Conservation (phyloP, 208 protist species). For the Herpetomonas samuelpessoai region DNA sequence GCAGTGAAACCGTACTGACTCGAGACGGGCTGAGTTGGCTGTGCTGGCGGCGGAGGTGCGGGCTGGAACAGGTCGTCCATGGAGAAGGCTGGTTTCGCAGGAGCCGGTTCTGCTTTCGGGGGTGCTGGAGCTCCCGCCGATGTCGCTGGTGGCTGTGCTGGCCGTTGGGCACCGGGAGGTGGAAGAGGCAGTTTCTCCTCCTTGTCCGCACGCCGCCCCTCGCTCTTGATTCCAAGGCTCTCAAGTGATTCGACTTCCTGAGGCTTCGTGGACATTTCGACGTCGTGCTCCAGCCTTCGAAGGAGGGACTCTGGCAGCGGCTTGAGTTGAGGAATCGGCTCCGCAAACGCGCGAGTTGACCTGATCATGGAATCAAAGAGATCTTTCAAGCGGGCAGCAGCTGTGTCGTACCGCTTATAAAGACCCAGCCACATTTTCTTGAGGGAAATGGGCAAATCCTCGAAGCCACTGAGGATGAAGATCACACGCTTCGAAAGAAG, state of each 20-base stretch:
- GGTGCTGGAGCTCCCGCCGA: background rate
- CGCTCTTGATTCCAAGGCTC: conserved; percentile 44
- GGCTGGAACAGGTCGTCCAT: conserved; percentile 44
- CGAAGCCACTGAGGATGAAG: conserved; percentile 60
- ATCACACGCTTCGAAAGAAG: conserved; percentile 59
- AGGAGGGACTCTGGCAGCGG: conserved; percentile 40
- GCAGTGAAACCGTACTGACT: too few species aligned
- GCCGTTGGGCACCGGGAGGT: too few species aligned
- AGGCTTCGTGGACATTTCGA: conserved; percentile 26
- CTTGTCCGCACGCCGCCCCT: background rate
- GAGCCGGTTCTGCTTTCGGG: background rate
- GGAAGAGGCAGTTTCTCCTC: background rate
- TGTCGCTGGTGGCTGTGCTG: too few species aligned
- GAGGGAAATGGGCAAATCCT: conserved; percentile 30
- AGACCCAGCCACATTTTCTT: conserved; percentile 49
- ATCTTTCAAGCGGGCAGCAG: conserved; percentile 24
- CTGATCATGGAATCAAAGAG: conserved; percentile 51
- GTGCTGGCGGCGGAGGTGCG: background rate
- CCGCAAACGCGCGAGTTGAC: conserved; percentile 48
- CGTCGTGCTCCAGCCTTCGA: conserved; percentile 33
- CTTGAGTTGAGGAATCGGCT: conserved; percentile 52
- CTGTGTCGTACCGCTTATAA: conserved; percentile 34
- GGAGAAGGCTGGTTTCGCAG: conserved; percentile 15
- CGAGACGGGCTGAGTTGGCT: too few species aligned
- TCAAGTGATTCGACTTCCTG: conserved; percentile 36